Evolutionary conservation across 2,329 filamentous ascomycete species (phyloP).

Genomic region (Aspergillus tanneri): DNA sequence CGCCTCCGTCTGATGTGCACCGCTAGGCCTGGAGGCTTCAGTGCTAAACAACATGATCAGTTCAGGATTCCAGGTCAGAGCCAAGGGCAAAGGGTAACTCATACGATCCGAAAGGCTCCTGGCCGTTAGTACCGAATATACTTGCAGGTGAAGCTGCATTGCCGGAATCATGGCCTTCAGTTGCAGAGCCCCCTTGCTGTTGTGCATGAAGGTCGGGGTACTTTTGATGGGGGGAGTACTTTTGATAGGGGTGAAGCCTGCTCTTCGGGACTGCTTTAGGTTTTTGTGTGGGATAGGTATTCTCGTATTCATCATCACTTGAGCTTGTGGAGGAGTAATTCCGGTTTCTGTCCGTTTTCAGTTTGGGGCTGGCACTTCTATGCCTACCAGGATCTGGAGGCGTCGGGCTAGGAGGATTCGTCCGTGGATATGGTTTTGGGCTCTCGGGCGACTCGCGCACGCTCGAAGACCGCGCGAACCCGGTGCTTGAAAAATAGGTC

Average conservation of each 20-base stretch:
- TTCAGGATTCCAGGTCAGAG: constrained; percentile 10
- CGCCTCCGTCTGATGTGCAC: constrained; percentile 12
- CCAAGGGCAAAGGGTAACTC: not conserved
- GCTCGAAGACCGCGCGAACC: constrained; percentile 54
- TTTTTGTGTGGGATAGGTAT: constrained; percentile 25
- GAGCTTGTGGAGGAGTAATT: constrained; percentile 40
- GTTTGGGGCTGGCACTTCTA: constrained; percentile 47
- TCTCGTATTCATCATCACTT: constrained; percentile 39
- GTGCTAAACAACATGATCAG: constrained; percentile 10
- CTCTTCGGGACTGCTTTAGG: constrained; percentile 45
- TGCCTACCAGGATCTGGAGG: constrained; percentile 34
- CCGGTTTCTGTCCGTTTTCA: constrained; percentile 34
- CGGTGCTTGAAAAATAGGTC: constrained; percentile 54
- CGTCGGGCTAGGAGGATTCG: constrained; percentile 38
- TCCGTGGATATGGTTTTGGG: constrained; percentile 33
- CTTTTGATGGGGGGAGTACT: constrained; percentile 29
- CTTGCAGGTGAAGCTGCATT: constrained; percentile 28
- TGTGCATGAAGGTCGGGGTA: constrained; percentile 27
- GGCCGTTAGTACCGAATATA: constrained; percentile 9
- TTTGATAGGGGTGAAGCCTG: constrained; percentile 34
- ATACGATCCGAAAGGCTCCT: constrained; percentile 12
- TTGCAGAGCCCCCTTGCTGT: constrained; percentile 24
- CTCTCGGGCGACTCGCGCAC: constrained; percentile 51
- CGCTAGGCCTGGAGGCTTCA: constrained; percentile 1
- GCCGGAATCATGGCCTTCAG: constrained; percentile 38